Conservation (phyloP, 805 yeast species). For the Spencermartinsiella europaea region DNA sequence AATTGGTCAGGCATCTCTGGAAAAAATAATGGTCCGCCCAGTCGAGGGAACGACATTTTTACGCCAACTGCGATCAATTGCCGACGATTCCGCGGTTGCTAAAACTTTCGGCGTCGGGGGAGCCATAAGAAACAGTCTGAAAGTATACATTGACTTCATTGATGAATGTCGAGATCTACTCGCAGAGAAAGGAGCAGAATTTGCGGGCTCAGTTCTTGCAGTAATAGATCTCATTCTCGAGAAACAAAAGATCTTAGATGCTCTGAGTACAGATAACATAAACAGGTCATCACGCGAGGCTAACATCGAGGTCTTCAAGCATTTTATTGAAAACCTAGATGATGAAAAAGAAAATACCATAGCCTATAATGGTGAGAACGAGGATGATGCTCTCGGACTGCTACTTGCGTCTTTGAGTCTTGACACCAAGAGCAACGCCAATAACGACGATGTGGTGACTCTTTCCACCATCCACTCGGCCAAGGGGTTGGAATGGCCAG, state of each 20-base stretch:
- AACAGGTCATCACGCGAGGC: not conserved
- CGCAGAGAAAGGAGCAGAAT: not conserved
- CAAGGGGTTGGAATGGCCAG: constrained; percentile 94
- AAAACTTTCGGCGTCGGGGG: not conserved
- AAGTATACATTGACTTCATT: constrained; percentile 7
- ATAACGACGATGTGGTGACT: constrained; percentile 31
- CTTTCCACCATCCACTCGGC: constrained; percentile 88
- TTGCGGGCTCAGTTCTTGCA: not conserved
- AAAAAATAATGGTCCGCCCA: constrained; percentile 25
- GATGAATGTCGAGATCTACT: constrained; percentile 2
- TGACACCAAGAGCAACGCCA: constrained; percentile 4
- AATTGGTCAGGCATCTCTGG: constrained; percentile 53
- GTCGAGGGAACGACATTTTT: constrained; percentile 6
- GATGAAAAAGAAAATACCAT: not conserved
- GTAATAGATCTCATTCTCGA: constrained; percentile 10
- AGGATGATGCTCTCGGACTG: constrained; percentile 3
- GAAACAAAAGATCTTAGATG: constrained; percentile 1
- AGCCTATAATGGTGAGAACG: constrained; percentile 1
- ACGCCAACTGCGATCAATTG: constrained; percentile 4
- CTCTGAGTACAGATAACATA: constrained; percentile 1
- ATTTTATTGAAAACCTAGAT: not conserved
- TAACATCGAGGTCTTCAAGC: not conserved
- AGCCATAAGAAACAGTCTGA: not conserved
- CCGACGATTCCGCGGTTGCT: not conserved
- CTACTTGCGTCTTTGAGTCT: constrained; percentile 20